A percentile compares a stretch with the other conserved stretches of the same genome.
Conservation (phyloP, 192 early-diverging fungal genomes). For the Oehlia diaphana region DNA sequence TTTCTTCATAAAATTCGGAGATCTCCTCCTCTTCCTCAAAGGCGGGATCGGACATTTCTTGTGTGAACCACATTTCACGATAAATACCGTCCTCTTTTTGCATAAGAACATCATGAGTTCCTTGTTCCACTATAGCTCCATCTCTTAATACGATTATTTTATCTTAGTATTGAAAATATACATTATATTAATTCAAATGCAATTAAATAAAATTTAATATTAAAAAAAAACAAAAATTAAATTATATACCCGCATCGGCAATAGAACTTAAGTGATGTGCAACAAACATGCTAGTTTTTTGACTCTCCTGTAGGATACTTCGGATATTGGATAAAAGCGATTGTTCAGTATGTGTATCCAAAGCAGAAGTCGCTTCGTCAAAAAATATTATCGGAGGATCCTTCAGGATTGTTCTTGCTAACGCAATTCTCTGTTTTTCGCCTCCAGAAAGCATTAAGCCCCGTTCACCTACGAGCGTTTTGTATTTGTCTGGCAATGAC, state of each 20-base stretch:
- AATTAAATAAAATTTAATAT: not conserved
- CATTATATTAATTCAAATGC: constrained; percentile 1
- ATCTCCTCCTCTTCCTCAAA: not conserved
- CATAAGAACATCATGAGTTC: constrained; percentile 80
- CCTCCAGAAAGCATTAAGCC: constrained; percentile 86
- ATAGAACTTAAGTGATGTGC: constrained; percentile 93
- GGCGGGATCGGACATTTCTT: constrained; percentile 41
- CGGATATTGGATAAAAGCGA: constrained; percentile 85
- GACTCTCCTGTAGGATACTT: constrained; percentile 67
- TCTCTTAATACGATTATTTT: constrained; percentile 88
- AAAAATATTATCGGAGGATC: constrained; percentile 83
- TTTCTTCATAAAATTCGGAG: not conserved
- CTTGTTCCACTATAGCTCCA: constrained; percentile 82
- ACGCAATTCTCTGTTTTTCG: constrained; percentile 88
- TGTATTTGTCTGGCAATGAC: constrained; percentile 75
- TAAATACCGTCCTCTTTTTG: constrained; percentile 70
- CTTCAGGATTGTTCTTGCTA: constrained; percentile 94
- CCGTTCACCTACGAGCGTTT: constrained; percentile 87
- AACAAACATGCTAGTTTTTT: constrained; percentile 89
- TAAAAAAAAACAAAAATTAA: constrained; percentile 9
- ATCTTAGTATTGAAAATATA: constrained; percentile 49
- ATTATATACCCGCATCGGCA: constrained; percentile 66
- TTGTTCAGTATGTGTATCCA: constrained; percentile 85
- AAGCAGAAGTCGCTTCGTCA: constrained; percentile 92
- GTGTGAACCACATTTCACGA: constrained; percentile 85